Evolutionary conservation across 306 rosid genomes (phyloP).

Genomic region (Citrullus colocynthis): DNA sequence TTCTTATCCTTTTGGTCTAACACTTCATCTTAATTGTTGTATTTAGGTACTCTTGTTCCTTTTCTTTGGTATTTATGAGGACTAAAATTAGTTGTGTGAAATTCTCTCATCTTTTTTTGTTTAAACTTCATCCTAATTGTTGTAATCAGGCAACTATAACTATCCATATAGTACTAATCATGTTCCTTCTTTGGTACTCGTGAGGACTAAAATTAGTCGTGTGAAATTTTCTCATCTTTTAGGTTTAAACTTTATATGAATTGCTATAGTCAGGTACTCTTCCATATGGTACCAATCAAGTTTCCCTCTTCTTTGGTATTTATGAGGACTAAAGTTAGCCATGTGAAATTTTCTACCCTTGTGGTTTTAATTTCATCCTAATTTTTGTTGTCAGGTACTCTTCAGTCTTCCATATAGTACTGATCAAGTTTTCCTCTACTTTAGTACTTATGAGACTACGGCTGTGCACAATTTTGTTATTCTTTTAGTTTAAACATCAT

Average conservation of each 20-base stretch:
- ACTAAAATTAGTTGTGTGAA: not conserved
- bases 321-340: not conserved
- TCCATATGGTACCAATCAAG: not conserved
- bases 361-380: not conserved
- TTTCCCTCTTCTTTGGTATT: not conserved
- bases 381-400: conserved; percentile 32
- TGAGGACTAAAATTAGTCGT: not conserved
- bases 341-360: not conserved
- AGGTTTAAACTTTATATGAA: not conserved
- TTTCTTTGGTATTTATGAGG: not conserved
- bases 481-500: conserved; percentile 6
- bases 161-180: not conserved
- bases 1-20: no score
- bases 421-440: not conserved
- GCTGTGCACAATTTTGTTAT: not conserved
- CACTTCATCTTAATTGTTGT: no score
- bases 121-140: conserved; percentile 5
- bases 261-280: conserved; percentile 32
- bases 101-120: not conserved
- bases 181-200: not conserved
- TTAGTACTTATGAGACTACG: not conserved
- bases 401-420: not conserved
- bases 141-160: conserved; percentile 24
- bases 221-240: not conserved
- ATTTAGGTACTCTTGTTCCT: not conserved